phyloP scores from a whole-genome alignment of 2,329 filamentous ascomycete species.

The Tolypocladium album region DNA sequence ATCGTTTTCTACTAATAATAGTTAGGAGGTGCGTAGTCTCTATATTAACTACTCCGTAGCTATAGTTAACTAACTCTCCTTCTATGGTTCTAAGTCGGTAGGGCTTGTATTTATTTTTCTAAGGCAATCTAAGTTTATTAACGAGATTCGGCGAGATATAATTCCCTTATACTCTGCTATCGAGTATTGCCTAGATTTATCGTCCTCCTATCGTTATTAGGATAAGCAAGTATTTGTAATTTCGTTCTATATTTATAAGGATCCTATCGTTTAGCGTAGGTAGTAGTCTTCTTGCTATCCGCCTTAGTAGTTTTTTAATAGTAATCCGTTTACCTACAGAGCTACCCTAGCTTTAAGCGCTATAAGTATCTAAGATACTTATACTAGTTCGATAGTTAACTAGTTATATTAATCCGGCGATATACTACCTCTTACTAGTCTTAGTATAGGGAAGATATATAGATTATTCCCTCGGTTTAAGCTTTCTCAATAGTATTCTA shows the following conservation, averaged over 20 bases:
- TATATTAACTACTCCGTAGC: not conserved
- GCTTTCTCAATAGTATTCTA: not conserved
- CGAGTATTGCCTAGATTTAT: too few relatives aligned
- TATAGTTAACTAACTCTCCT: not conserved
- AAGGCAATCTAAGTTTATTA: not conserved
- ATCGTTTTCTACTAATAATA: not conserved
- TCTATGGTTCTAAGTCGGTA: not conserved
- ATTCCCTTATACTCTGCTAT: too few relatives aligned
- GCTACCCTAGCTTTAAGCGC: not conserved
- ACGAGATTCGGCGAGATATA: too few relatives aligned
- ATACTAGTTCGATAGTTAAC: not conserved
- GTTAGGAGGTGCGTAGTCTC: not conserved
- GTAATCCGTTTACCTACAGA: not conserved
- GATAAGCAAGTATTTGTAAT: too few relatives aligned
- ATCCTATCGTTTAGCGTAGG: not conserved
- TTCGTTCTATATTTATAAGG: too few relatives aligned
- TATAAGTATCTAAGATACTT: not conserved
- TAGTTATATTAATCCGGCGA: too few relatives aligned
- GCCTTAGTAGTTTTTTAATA: not conserved
- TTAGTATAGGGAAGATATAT: too few relatives aligned
- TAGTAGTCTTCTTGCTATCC: not conserved
- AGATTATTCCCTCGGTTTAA: not conserved
- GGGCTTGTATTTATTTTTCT: not conserved
- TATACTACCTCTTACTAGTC: too few relatives aligned
- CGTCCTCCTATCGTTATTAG: too few relatives aligned